Evolutionary conservation across 768 basidiomycete genomes (phyloP).

Genomic region (Tulasnella sp.): DNA sequence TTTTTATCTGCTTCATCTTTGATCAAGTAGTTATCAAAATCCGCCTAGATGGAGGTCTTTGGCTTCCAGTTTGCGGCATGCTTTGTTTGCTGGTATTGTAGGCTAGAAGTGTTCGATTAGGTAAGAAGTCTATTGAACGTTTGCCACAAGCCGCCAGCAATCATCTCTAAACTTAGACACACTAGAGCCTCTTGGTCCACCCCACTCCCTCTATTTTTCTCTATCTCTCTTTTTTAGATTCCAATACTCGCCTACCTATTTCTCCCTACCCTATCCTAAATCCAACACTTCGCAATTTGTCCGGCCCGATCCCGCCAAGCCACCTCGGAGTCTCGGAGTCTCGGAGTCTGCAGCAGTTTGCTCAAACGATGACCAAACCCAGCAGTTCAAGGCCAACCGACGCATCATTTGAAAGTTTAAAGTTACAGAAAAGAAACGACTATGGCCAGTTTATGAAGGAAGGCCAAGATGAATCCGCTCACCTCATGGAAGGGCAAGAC

Average conservation of each 20-base stretch:
- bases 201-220: neutral
- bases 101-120: neutral
- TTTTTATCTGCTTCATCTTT: neutral
- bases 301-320: neutral
- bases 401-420: neutral
- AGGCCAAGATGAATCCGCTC: neutral
- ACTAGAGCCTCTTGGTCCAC: neutral
- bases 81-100: neutral
- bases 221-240: neutral
- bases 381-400: neutral
- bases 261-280: neutral
- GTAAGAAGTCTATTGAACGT: conserved; percentile 4
- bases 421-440: neutral
- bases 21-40: neutral
- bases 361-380: neutral
- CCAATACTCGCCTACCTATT: neutral
- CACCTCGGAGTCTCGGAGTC: neutral
- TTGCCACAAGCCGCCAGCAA: neutral
- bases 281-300: neutral
- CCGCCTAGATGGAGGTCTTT: too few relatives aligned
- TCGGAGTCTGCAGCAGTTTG: neutral
- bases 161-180: neutral
- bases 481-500: neutral
- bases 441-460: neutral
- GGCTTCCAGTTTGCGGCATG: neutral